A percentile compares a stretch with the other conserved stretches of the same genome.
phyloP scores from a whole-genome alignment of 2,329 filamentous ascomycete species.

The Coniella lustricola region DNA sequence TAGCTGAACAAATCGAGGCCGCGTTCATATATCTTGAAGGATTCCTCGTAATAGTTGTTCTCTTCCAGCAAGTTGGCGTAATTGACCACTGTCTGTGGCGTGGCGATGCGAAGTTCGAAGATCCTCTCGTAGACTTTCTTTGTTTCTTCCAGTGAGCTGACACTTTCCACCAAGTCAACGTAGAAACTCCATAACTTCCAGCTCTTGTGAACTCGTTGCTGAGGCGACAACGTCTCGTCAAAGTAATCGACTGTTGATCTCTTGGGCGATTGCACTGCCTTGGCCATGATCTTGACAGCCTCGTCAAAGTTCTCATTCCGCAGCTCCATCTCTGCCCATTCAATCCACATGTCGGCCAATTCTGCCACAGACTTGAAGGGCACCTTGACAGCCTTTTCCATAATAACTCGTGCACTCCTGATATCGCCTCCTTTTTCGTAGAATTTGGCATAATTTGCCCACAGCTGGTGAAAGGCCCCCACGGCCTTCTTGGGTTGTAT shows the following conservation, averaged over 20 bases:
- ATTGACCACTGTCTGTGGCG: conserved; percentile 96
- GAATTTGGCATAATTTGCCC: conserved; percentile 95
- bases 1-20: conserved; percentile 98
- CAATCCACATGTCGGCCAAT: conserved; percentile 96
- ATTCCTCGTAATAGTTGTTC: conserved; percentile 91
- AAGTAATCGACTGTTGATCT: conserved; percentile 99
- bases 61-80: conserved; percentile 95
- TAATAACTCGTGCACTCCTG: conserved; percentile 78
- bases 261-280: conserved; percentile 94
- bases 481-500: conserved; percentile 92
- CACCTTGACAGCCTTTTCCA: conserved; percentile 97
- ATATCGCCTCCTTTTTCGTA: conserved; percentile 86
- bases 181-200: conserved; percentile 99
- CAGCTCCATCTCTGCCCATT: conserved; percentile 98
- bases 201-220: conserved; percentile 96
- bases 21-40: conserved; percentile 95
- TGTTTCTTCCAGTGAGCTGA: conserved; percentile 84
- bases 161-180: conserved; percentile 93
- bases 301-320: conserved; percentile 93
- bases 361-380: conserved; percentile 97
- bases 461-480: conserved; percentile 88
- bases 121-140: conserved; percentile 94
- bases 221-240: conserved; percentile 85
- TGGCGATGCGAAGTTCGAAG: conserved; percentile 95
- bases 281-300: conserved; percentile 92